phyloP scores from a whole-genome alignment of 306 rosid species.

The Cucumis melo region DNA sequence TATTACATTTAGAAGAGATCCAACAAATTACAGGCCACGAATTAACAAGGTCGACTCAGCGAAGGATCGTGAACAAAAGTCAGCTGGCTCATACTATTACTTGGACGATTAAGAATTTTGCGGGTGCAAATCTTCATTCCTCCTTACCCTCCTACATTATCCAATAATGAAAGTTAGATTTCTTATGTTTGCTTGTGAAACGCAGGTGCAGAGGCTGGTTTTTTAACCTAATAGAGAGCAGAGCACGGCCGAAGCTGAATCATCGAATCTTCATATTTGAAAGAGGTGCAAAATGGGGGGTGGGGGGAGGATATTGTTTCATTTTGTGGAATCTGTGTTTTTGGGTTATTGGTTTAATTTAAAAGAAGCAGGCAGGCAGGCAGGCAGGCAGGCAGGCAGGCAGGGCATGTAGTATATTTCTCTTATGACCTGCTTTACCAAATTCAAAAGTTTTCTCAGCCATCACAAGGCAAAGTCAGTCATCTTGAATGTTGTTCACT shows the following conservation, averaged over 20 bases:
- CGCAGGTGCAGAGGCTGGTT: not conserved
- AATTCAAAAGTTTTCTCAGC: not conserved
- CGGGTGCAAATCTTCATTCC: not conserved
- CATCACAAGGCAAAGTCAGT: not conserved
- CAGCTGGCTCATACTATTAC: slow-evolving; percentile 89
- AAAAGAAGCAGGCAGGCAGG: not conserved
- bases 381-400: not conserved
- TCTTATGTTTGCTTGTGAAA: not conserved
- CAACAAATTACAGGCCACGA: slow-evolving; percentile 85
- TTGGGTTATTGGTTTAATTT: not conserved
- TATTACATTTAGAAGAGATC: slow-evolving; percentile 93
- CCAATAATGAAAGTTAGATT: not conserved
- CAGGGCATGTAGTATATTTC: not conserved
- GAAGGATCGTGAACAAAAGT: slow-evolving; percentile 83
- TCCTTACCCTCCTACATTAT: not conserved
- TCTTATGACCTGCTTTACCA: not conserved
- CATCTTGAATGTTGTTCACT: not conserved
- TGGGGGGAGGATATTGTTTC: not conserved
- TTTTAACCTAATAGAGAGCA: not conserved
- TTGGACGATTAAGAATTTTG: slow-evolving; percentile 48
- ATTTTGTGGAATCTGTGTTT: slow-evolving; percentile 2
- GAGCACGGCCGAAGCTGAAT: not conserved
- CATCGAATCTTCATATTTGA: not conserved
- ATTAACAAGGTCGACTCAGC: slow-evolving; percentile 84
- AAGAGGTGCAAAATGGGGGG: not conserved